Base-by-base conservation (phyloP, 257 asterid species). In the Fraxinus pennsylvanica region DNA sequence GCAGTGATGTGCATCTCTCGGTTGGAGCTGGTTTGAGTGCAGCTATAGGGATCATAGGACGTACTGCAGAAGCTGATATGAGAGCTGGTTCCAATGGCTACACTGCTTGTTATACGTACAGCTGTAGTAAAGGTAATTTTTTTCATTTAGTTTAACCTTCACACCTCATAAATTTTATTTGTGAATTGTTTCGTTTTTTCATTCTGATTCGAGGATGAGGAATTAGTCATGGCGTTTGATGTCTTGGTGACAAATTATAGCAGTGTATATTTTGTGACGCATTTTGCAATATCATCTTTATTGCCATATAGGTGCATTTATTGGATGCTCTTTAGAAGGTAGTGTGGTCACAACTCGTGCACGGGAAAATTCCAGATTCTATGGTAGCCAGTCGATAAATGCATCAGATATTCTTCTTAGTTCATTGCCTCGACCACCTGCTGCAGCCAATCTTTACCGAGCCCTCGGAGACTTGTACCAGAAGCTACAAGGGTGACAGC, bases 241-340 rank as follows among this genome's bases (percentile, higher is more conserved):
- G n/a, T 35, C 47, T 2, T n/a, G 6, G 66, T 63, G 35, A 27
- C 1, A 63, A 27, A 9, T 63, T 27, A 61, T 19, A 5, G 3
- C 7, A 61, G n/a, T 17, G 14, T 50, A 14, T 54, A 25, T 45
- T 27, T 41, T 12, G n/a, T 72, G 35, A 70, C 61, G 17, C 29
- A 38, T 75, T 27, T 27, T 50, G 29, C 38, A 67, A 67, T 47
- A 39, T 43, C 29, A 35, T 35, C 72, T 17, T 15, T 8, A 7
- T 45, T 74, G 54, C 45, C 47, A 73, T 83, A 78, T 86, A 96
- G 99, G 99, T 91, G 99, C 98, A 66, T 96, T 92, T 74, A 87
- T 96, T 52, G 99, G 99, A 84, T 91, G 97, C 81, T 96, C 99
- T 41, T 82, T 96, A 9, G 97, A 92, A 87, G 98, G 98, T 78